Percentiles rank a stretch among this genome's conserved stretches.
phyloP scores from a whole-genome alignment of 371 early-diverging fungal species.

The Mucor plumbeus region DNA sequence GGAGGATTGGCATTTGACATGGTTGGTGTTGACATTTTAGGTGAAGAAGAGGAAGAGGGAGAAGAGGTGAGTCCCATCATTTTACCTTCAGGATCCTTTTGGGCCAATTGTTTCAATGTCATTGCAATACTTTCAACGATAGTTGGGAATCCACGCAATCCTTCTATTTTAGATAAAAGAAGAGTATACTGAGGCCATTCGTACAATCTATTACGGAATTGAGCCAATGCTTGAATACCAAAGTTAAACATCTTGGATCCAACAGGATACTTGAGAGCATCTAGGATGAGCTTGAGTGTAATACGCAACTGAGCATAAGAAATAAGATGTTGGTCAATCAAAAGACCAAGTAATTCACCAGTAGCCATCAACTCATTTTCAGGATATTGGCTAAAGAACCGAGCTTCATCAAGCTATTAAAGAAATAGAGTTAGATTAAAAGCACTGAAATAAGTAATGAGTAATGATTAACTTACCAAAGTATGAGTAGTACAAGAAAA shows the following conservation, averaged over 20 bases:
- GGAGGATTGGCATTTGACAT: constrained; percentile 25
- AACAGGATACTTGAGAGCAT: constrained; percentile 79
- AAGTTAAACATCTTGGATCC: constrained; percentile 88
- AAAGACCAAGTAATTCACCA: constrained; percentile 83
- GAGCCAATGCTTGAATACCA: constrained; percentile 84
- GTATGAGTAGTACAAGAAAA: constrained; percentile 84
- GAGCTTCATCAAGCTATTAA: constrained; percentile 85
- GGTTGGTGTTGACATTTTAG: constrained; percentile 21
- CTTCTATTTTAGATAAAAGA: constrained; percentile 79
- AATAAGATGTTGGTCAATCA: constrained; percentile 86
- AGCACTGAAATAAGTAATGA: not conserved
- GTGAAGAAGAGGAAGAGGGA: constrained; percentile 7
- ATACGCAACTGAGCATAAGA: constrained; percentile 74
- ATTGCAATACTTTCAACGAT: constrained; percentile 37
- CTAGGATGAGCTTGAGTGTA: constrained; percentile 85
- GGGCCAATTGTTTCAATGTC: constrained; percentile 37
- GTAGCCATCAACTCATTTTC: constrained; percentile 89
- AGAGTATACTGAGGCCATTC: constrained; percentile 93
- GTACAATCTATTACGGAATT: constrained; percentile 80
- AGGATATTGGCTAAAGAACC: constrained; percentile 92
- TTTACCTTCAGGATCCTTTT: constrained; percentile 36
- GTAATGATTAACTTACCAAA: constrained; percentile 41
- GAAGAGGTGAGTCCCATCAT: constrained; percentile 11
- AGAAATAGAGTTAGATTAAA: not conserved
- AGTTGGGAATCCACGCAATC: constrained; percentile 58